Base-by-base conservation (phyloP, 2,329 filamentous ascomycete species). In the Ceratocystis colombiana region DNA sequence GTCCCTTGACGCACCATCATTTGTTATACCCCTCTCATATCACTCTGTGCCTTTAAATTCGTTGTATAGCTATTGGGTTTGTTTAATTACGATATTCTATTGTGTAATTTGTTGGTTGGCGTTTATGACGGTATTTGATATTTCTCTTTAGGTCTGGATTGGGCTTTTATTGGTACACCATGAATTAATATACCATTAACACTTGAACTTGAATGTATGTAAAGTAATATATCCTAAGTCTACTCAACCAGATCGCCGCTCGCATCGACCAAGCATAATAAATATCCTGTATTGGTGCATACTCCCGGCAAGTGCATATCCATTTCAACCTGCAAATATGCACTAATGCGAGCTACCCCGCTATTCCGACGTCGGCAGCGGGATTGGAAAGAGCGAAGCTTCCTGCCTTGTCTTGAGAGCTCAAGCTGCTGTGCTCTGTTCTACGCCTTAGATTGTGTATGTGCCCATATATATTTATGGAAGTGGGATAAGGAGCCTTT, bases 361-460 rank as follows among this genome's bases (percentile, higher is more conserved):
- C 62, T 64, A 64, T 64, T 25, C 62, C 62, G 62, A 64, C 37
- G 37, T 64, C 62, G 62, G 62, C 28, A 53, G 7, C 33, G 28
- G 28, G n/a, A 33, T 33, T 57, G 12, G 2, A 57, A 17, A 30
- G 17, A n/a, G 25, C 15, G 53, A 30, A 20, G 28, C 55, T 55
- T 25, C 22, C 20, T 22, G 8, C 25, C 46, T 7, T 25, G 48
- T 53, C 10, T 41, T 41, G 37, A 53, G 25, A 53, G 48, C 20
- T 28, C 15, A 41, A 28, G 22, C 48, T 53, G 15, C 48, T 7
- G 22, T 53, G 20, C 48, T 53, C 5, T 3, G 28, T 28, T 53
- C 20, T 53, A 12, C 20, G 7, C 2, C 25, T 5, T 10, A 25
- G 10, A 10, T 15, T 53, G 48, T 53, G 22, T 25, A 8, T 28